Percentiles rank a stretch among this genome's conserved stretches.
Evolutionary conservation across 148 eudicot species (phyloP).

Genomic region (Tetragonia tetragonoides): DNA sequence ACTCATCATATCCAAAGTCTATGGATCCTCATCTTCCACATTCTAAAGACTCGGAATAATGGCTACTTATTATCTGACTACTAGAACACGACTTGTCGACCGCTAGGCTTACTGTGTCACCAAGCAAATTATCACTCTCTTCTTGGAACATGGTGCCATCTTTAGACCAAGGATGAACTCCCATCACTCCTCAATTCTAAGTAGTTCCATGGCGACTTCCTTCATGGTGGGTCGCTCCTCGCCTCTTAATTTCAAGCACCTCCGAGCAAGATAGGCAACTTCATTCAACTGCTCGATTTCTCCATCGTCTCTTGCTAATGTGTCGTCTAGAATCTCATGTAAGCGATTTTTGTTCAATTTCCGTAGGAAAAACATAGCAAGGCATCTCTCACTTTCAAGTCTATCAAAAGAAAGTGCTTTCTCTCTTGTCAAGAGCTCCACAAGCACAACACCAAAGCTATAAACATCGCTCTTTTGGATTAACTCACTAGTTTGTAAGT

Average conservation of each 20-base stretch:
- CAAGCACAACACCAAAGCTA: constrained; percentile 29
- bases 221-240: constrained; percentile 31
- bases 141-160: neutral
- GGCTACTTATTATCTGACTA: no score
- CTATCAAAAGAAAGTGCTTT: constrained; percentile 4
- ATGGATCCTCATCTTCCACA: no score
- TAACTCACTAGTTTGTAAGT: constrained; percentile 21
- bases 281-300: constrained; percentile 1
- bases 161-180: neutral
- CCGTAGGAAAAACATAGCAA: constrained; percentile 11
- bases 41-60: no score
- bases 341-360: constrained; percentile 20
- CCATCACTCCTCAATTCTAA: neutral
- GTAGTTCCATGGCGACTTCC: constrained; percentile 26
- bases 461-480: constrained; percentile 30
- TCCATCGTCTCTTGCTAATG: neutral
- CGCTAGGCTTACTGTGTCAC: no score
- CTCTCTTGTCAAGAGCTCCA: constrained; percentile 14
- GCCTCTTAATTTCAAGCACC: constrained; percentile 19
- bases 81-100: no score
- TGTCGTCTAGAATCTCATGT: constrained; percentile 15
- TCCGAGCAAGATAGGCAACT: constrained; percentile 21
- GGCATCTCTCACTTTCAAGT: constrained; percentile 12
- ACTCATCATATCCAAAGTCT: no score
- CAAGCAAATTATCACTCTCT: neutral